Evolutionary conservation across 2,329 filamentous ascomycete species (phyloP).

Genomic region (Pezizomycotina sp.): DNA sequence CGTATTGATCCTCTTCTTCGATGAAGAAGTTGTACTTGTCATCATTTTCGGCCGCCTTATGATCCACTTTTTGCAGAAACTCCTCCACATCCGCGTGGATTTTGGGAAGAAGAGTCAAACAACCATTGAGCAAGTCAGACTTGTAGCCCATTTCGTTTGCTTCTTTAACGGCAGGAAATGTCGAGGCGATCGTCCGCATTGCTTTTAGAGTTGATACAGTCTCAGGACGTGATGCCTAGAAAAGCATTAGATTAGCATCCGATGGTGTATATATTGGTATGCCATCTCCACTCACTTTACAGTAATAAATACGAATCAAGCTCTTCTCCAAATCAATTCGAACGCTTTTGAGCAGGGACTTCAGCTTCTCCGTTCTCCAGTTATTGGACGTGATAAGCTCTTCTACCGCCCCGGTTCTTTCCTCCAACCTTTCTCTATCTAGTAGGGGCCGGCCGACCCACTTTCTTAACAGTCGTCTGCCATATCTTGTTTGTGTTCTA

Average conservation of each 20-base stretch:
- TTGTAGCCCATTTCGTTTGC: constrained; percentile 54
- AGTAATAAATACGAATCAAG: constrained; percentile 90
- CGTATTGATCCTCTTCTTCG: constrained; percentile 51
- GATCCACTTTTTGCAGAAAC: constrained; percentile 72
- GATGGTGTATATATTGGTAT: neutral
- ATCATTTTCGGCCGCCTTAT: constrained; percentile 62
- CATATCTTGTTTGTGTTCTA: constrained; percentile 78
- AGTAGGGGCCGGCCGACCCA: constrained; percentile 89
- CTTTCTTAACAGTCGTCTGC: constrained; percentile 71
- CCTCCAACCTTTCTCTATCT: constrained; percentile 55
- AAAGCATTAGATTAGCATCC: neutral
- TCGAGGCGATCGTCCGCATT: constrained; percentile 61
- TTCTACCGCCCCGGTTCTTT: constrained; percentile 67
- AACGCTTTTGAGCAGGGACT: constrained; percentile 51
- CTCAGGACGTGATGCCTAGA: constrained; percentile 63
- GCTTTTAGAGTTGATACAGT: constrained; percentile 71
- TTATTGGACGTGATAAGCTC: constrained; percentile 59
- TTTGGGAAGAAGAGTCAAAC: constrained; percentile 57
- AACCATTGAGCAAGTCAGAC: constrained; percentile 51
- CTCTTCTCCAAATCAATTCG: constrained; percentile 80
- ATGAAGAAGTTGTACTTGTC: constrained; percentile 93
- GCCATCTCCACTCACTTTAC: constrained; percentile 40
- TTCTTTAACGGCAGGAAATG: constrained; percentile 52
- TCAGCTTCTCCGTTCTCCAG: constrained; percentile 54
- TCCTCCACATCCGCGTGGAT: constrained; percentile 57